Evolutionary conservation across 371 early-diverging fungal species (phyloP), one percentile per base, ranked within the genome.

Genomic region (Chytridium lagenaria): DNA sequence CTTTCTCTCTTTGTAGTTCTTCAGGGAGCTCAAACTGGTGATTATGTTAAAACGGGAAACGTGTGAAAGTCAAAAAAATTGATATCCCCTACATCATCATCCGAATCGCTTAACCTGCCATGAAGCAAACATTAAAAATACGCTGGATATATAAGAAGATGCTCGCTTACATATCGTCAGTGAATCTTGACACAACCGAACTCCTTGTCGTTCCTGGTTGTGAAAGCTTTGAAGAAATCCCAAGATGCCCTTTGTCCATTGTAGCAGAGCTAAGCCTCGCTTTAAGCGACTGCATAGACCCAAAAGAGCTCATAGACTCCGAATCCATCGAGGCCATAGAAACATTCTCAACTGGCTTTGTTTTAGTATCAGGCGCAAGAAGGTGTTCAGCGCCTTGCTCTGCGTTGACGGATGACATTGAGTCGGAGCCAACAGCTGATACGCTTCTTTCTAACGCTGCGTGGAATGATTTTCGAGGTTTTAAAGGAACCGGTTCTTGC

Each of bases 21-120:
- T 66, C 66, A 5, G 66, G 66, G 3, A 66, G 44, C 30, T 66
- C 66, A 40, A 66, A 66, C 44, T 66, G 26, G 23, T 57, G 10
- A 57, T 26, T 23, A 5, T 3, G 26, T 52, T n/a, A 26, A 23
- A 26, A 44, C 7, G 7, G 7, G 7, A 12, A 44, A 19, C 7
- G 19, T 44, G 7, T 7, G 19, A 44, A 44, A 19, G 19, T 44
- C 19, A 44, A 44, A 44, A 44, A 12, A 44, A 44, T 44, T 44
- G 12, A 44, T 12, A 44, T 19, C 44, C 26, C 61, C 3, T 16
- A 55, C 57, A 10, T 61, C 61, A 33, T 61, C 61, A 23, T 61
- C 61, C 16, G 61, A 61, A 34, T 34, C 61, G 23, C 23, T 36
- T 26, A 52, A 22, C 16, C 26, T 52, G 23, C 26, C 7, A 52